Percentiles rank a stretch among this genome's conserved stretches.
phyloP scores from a whole-genome alignment of 805 yeast species.

The Barnettozyma pratensis region DNA sequence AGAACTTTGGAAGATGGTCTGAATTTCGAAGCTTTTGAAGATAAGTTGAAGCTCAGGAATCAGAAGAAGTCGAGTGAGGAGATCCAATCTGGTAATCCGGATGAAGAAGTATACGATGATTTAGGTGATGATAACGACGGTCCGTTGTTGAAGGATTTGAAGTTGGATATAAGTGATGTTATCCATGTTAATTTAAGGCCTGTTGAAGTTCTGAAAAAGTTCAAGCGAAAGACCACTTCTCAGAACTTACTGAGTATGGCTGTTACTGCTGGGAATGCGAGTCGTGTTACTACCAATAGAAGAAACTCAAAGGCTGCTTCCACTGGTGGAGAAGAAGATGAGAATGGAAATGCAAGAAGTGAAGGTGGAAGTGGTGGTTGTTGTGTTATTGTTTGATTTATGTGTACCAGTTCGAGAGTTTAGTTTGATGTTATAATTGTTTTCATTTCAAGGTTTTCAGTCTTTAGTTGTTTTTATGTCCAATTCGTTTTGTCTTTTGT shows the following conservation, averaged over 20 bases:
- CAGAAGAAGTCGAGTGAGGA: neutral
- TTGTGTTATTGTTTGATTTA: constrained; percentile 11
- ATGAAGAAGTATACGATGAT: neutral
- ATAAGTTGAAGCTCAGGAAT: neutral
- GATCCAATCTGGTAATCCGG: neutral
- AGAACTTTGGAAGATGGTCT: constrained; percentile 18
- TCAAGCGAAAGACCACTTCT: neutral
- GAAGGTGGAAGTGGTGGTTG: constrained; percentile 4
- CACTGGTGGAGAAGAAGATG: neutral
- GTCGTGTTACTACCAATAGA: neutral
- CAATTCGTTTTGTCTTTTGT: neutral
- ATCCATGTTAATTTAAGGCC: constrained; percentile 29
- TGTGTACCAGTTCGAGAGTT: too few relatives aligned
- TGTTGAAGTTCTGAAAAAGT: constrained; percentile 5
- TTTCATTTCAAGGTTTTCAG: too few relatives aligned
- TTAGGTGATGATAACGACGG: constrained; percentile 4
- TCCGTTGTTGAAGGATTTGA: constrained; percentile 9
- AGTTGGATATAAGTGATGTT: constrained; percentile 20
- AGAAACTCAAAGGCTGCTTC: neutral
- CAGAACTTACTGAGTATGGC: neutral
- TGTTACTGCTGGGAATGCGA: neutral
- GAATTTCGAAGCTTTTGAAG: constrained; percentile 3
- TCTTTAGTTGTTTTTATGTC: too few relatives aligned
- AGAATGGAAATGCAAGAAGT: neutral
- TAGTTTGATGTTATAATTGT: too few relatives aligned